Evolutionary conservation across 2,329 filamentous ascomycete species (phyloP), one percentile per base, ranked within the genome.

Genomic region (Tolypocladium pustulatum): DNA sequence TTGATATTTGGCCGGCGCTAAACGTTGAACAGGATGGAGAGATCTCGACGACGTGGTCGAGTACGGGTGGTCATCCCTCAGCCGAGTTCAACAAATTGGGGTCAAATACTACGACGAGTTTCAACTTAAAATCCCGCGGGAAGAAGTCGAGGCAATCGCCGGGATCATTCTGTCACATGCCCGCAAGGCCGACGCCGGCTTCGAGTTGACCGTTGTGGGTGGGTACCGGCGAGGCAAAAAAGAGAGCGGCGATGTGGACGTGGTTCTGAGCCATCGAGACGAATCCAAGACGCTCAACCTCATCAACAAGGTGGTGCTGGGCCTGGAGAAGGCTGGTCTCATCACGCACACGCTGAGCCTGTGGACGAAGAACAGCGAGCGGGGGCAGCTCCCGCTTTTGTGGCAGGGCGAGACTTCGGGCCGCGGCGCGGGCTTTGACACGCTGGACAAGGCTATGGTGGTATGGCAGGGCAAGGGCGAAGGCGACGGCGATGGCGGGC

Each of bases 21-120:
- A 41, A 64, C 25, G 20, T 20, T 25, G n/a, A 54, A 30, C 34
- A 76, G 74, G 90, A 34, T 97, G 91, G 90, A 81, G 84, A 60
- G 88, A 94, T 60, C 76, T 96, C 0, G 91, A 97, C 66, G 92
- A 97, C 65, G 76, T 97, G 3, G 78, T 96, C 46, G 89, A 96
- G 66, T 81, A 85, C 65, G 91, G 89, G 13, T 97, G 93, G 93
- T 70, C 77, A 25, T 78, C 72, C 0, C 77, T 97, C 1, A 87
- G 81, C 0, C 84, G 91, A 15, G 88, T 90, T 1, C 93, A 97
- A 71, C 91, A 97, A 69, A 96, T 97, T 58, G 93, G 94, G 0
- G 78, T 97, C 52, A 97, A 97, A 69, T 97, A 86, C 73, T 96
- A 95, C 69, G 88, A 95, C 38, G 93, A 97, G 62, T 89, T 99